A percentile compares a stretch with the other conserved stretches of the same genome.
Conservation (phyloP, 2,329 filamentous ascomycete genomes). For the Arthrobotrys conoides region DNA sequence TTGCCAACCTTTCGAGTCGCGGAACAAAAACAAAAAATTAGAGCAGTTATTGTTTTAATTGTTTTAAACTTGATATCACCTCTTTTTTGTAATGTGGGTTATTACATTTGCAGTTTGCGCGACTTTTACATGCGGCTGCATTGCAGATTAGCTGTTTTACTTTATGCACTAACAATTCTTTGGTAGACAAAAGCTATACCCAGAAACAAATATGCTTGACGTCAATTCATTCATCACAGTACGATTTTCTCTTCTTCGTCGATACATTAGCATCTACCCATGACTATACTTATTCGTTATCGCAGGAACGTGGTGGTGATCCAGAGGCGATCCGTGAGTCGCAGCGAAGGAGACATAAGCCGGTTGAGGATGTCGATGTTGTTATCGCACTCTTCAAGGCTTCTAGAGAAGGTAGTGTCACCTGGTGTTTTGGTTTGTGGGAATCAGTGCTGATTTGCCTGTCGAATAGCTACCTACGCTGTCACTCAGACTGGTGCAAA, state of each 20-base stretch:
- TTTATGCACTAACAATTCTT: slow-evolving; percentile 1
- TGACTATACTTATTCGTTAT: slow-evolving; percentile 1
- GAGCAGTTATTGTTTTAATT: not conserved
- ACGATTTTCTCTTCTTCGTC: not conserved
- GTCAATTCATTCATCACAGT: slow-evolving; percentile 79
- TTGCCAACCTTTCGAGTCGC: not conserved
- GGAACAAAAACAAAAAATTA: not conserved
- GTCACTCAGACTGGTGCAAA: slow-evolving; percentile 84
- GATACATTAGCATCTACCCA: slow-evolving; percentile 5
- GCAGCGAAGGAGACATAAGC: slow-evolving; percentile 84
- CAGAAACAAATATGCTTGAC: slow-evolving; percentile 75
- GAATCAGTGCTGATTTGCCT: slow-evolving; percentile 16
- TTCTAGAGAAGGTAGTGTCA: slow-evolving; percentile 62
- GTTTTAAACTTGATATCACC: no score
- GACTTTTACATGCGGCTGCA: not conserved
- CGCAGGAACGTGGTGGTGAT: slow-evolving; percentile 86
- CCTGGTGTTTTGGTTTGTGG: not conserved
- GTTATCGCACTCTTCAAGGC: slow-evolving; percentile 89
- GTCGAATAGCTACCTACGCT: slow-evolving; percentile 76
- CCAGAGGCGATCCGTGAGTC: slow-evolving; percentile 92
- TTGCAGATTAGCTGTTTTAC: not conserved
- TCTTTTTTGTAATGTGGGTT: slow-evolving; percentile 1
- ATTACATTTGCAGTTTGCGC: not conserved
- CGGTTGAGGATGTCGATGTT: slow-evolving; percentile 88
- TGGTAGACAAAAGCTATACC: slow-evolving; percentile 25